A percentile compares a stretch with the other conserved stretches of the same genome.
Conservation (phyloP, 805 yeast species). For the Candida railenensis region DNA sequence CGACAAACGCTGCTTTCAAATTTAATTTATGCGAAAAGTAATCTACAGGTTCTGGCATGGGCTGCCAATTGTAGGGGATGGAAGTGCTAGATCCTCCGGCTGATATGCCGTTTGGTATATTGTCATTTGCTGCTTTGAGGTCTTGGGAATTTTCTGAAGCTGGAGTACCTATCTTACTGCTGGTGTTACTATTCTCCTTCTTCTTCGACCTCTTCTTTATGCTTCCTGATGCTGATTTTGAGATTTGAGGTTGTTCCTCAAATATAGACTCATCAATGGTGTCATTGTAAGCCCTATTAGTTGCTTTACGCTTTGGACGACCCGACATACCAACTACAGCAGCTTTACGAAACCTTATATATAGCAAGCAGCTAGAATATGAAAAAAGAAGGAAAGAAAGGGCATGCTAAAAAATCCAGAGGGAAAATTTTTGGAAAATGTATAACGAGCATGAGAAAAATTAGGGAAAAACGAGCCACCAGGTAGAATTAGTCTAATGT, state of each 20-base stretch:
- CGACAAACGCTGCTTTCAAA: conserved; percentile 42
- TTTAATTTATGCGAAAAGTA: conserved; percentile 44
- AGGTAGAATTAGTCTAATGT: background rate
- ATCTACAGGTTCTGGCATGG: conserved; percentile 33
- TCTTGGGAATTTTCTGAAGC: background rate
- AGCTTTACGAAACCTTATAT: background rate
- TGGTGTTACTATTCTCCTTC: background rate
- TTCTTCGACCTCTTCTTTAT: conserved; percentile 7
- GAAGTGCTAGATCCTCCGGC: conserved; percentile 1
- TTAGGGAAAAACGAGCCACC: background rate
- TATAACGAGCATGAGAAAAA: background rate
- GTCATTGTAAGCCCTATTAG: conserved; percentile 36
- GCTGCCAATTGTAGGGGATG: conserved; percentile 53
- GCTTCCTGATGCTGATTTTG: background rate
- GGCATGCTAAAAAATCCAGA: background rate
- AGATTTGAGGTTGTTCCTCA: conserved; percentile 15
- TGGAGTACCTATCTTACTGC: background rate
- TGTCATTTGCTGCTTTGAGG: conserved; percentile 5
- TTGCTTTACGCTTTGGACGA: conserved; percentile 35
- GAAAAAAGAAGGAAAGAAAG: background rate
- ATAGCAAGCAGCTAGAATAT: background rate
- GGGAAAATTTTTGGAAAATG: background rate
- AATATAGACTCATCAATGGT: conserved; percentile 24
- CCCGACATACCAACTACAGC: conserved; percentile 2
- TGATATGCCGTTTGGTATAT: conserved; percentile 3